Conservation (phyloP, 1,139 yeast species). For the Lodderomyces elongisporus region DNA sequence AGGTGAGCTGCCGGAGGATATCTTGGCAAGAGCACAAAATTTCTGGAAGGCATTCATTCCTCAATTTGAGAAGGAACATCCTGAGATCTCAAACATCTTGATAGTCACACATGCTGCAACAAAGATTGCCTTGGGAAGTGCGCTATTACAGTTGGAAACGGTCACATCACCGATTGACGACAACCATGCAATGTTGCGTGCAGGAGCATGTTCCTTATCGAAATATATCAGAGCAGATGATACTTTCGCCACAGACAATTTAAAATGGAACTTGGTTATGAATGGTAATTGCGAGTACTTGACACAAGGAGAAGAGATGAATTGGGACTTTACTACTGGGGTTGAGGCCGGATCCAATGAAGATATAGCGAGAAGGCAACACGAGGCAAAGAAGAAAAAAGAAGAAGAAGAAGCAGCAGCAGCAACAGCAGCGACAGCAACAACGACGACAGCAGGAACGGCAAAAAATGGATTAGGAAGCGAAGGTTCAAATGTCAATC, state of each 20-base stretch:
- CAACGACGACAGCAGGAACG: no score
- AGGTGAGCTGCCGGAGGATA: slow-evolving; percentile 66
- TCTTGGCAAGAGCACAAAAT: slow-evolving; percentile 48
- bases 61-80: slow-evolving; percentile 46
- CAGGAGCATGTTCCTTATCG: slow-evolving; percentile 45
- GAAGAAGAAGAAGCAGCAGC: no score
- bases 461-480: slow-evolving; percentile 2
- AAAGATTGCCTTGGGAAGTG: slow-evolving; percentile 72
- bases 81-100: slow-evolving; percentile 51
- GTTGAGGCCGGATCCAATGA: slow-evolving; percentile 79
- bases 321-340: slow-evolving; percentile 70
- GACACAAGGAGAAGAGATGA: slow-evolving; percentile 81
- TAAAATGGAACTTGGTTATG: slow-evolving; percentile 48
- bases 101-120: slow-evolving; percentile 83
- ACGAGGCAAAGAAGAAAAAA: slow-evolving; percentile 13
- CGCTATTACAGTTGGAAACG: slow-evolving; percentile 46
- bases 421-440: no score
- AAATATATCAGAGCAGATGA: slow-evolving; percentile 21
- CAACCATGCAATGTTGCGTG: slow-evolving; percentile 34
- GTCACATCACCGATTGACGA: slow-evolving; percentile 50
- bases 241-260: slow-evolving; percentile 9
- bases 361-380: slow-evolving; percentile 45
- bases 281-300: slow-evolving; percentile 70
- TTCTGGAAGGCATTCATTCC: slow-evolving; percentile 52
- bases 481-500: no score